Base-by-base conservation (phyloP, 2,329 filamentous ascomycete species). In the Apiospora rasikravindrae region DNA sequence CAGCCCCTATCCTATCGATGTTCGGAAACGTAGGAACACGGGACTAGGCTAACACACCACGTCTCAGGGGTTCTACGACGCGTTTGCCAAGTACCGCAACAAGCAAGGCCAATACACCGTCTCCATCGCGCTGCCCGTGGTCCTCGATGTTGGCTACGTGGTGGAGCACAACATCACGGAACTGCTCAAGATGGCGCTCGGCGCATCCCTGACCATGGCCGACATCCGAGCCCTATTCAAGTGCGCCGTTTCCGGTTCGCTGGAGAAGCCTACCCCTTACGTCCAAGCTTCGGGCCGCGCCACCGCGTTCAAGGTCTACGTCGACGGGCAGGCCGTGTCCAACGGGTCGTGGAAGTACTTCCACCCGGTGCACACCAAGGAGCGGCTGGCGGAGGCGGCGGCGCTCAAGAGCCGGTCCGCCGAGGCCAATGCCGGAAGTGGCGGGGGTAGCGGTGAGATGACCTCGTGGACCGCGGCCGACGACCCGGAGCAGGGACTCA, bases 51-150 rank as follows among this genome's bases (percentile, higher is more conserved):
- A 22, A 22, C 14, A 33, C 14, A 33, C 26, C 37, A 47, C 33
- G 13, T 10, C 8, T 42, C 79, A 80, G 73, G 72, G 73, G 10
- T 81, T 77, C 73, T 74, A 78, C 33, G 80, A 82, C 57, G 73
- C 74, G 5, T 75, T 80, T 26, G 51, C 73, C 76, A 77, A 72
- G 75, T 71, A 75, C 53, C 71, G 74, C 11, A 74, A 67, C 49
- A 45, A 67, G 16, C 69, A 40, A 3, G 74, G 73, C 6, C 73
- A 70, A 53, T 66, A 71, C 47, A 72, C 73, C 24, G 73, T 75
- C n/a, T 47, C 45, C 51, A 44, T 75, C 33, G 61, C 67, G 22
- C 61, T 76, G 19, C 74, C 74, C 19, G 70, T 75, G 7, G 74
- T 75, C 22, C 66, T 74, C 6, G 75, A 72, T n/a, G 74, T 76